Evolutionary conservation across 805 yeast genomes (phyloP).

Genomic region (Candida nitratophila): DNA sequence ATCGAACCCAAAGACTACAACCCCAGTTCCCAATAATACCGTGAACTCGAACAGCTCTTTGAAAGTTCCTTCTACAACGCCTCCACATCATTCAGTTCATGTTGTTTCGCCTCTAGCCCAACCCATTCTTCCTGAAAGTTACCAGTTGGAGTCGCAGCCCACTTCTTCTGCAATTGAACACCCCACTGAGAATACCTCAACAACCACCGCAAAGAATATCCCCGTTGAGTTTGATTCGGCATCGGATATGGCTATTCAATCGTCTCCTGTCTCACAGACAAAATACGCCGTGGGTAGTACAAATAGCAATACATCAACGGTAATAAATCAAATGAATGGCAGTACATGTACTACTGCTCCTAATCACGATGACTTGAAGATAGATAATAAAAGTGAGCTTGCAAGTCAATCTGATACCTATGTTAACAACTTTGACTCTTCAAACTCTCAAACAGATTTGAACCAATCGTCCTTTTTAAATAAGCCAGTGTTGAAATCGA

Average conservation of each 20-base stretch:
- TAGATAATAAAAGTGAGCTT: slow-evolving; percentile 12
- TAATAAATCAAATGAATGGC: background rate
- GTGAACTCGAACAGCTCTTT: background rate
- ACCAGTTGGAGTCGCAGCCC: background rate
- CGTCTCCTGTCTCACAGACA: slow-evolving; percentile 10
- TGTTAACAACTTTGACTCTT: slow-evolving; percentile 3
- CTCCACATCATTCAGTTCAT: background rate
- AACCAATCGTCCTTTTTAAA: slow-evolving; percentile 4
- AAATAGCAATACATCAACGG: background rate
- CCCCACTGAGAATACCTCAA: background rate
- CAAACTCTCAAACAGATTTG: slow-evolving; percentile 5
- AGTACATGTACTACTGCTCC: background rate
- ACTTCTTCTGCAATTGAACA: background rate
- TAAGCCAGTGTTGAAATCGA: slow-evolving; percentile 4
- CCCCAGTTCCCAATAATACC: slow-evolving; percentile 6
- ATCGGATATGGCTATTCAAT: background rate
- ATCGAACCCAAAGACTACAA: slow-evolving; percentile 8
- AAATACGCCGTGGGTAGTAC: slow-evolving; percentile 2
- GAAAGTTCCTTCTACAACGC: background rate
- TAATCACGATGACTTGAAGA: no score
- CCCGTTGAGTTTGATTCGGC: background rate
- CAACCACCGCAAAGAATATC: background rate
- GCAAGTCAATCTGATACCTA: slow-evolving; percentile 14
- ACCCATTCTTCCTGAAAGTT: background rate
- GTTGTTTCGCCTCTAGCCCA: background rate